Conservation (phyloP, 2,329 filamentous ascomycete species). For the Daldinia sp. region DNA sequence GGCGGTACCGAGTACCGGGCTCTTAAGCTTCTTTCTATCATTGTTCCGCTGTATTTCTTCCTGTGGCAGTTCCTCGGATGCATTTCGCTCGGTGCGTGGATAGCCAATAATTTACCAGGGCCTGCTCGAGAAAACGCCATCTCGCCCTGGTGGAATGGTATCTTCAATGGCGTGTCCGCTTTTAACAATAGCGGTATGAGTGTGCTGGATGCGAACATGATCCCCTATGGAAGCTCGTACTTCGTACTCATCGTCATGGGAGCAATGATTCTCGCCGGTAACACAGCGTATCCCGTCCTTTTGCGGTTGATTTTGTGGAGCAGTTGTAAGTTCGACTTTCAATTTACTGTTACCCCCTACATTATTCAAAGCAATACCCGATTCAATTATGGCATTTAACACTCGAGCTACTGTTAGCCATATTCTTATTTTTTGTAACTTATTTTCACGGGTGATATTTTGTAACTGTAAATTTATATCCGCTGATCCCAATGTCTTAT, state of each 20-base stretch:
- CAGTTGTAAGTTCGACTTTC: constrained; percentile 42
- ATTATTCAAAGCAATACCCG: too few species aligned
- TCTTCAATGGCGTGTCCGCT: constrained; percentile 72
- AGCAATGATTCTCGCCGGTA: constrained; percentile 68
- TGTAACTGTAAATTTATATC: not conserved
- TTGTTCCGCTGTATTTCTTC: constrained; percentile 69
- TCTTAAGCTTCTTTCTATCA: constrained; percentile 63
- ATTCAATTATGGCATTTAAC: too few species aligned
- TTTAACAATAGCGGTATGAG: constrained; percentile 79
- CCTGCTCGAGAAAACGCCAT: constrained; percentile 63
- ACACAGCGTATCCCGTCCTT: constrained; percentile 72
- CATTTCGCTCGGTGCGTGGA: constrained; percentile 64
- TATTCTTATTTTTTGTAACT: not conserved
- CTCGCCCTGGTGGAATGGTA: constrained; percentile 73
- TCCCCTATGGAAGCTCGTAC: constrained; percentile 63
- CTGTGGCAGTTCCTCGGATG: constrained; percentile 56
- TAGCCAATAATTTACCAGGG: constrained; percentile 59
- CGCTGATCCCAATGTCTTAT: constrained; percentile 1
- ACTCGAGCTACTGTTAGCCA: not conserved
- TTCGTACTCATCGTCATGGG: constrained; percentile 63
- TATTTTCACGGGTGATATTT: not conserved
- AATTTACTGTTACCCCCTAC: too few species aligned
- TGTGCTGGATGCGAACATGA: constrained; percentile 71
- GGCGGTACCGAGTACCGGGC: constrained; percentile 72
- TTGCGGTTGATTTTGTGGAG: constrained; percentile 67